phyloP scores from a whole-genome alignment of 768 basidiomycete genomes.

The Termitomyces sp. region DNA sequence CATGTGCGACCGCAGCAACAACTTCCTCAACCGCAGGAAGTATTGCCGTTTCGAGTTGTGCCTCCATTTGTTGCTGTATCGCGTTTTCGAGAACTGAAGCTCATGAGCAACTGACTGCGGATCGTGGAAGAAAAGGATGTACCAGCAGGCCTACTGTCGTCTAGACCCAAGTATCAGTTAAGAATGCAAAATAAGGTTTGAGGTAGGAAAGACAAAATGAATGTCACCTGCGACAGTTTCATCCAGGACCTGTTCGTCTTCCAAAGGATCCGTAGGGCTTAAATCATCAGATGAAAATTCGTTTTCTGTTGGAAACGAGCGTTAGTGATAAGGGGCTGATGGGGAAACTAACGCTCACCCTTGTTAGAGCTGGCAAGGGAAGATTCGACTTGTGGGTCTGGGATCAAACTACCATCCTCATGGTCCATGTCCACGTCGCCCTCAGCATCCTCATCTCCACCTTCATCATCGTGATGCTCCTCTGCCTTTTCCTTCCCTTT shows the following conservation, averaged over 20 bases:
- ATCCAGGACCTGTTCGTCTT: neutral
- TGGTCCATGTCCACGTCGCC: slow-evolving; percentile 7
- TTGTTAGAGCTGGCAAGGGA: slow-evolving; percentile 17
- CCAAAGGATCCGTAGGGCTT: neutral
- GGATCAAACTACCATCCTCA: neutral
- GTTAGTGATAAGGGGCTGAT: neutral
- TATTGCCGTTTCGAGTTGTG: neutral
- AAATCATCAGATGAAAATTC: slow-evolving; percentile 2
- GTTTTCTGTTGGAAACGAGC: slow-evolving; percentile 1
- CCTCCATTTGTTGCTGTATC: neutral
- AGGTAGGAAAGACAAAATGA: neutral
- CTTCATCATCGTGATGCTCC: neutral
- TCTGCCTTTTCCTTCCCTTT: slow-evolving; percentile 11
- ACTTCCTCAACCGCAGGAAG: slow-evolving; percentile 5
- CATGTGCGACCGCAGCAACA: neutral
- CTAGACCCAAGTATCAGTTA: neutral
- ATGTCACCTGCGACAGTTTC: neutral
- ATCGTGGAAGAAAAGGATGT: slow-evolving; percentile 12
- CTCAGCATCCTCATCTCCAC: slow-evolving; percentile 7
- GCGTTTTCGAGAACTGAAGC: slow-evolving; percentile 15
- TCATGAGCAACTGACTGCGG: slow-evolving; percentile 16
- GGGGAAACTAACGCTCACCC: slow-evolving; percentile 3
- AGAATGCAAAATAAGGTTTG: neutral
- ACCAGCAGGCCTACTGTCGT: slow-evolving; percentile 7
- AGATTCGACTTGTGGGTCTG: slow-evolving; percentile 9